Base-by-base conservation (phyloP, 306 rosid species). In the Medicago arabica region DNA sequence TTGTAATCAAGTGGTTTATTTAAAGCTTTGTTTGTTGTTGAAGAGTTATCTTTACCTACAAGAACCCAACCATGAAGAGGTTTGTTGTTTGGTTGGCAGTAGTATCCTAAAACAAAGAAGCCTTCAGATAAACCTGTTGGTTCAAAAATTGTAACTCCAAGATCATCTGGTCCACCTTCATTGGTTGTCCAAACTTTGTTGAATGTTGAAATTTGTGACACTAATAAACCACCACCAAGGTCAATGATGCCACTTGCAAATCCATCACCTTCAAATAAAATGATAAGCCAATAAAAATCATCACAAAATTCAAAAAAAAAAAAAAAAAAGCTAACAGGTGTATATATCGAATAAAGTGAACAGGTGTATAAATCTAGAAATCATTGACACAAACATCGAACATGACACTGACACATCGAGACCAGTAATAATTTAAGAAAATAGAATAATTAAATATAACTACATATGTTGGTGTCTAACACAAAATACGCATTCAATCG, bases 81-180 rank as follows among this genome's bases (percentile, higher is more conserved):
- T 66, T 67, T 85, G 72, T 83, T 90, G 80, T 93, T 93, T 0
- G 87, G 81, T 71, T 90, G 97, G 76, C 87, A 71, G 17, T 90
- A 91, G 80, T 78, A 79, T 18, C 93, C 93, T 16, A 93, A 75
- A 78, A 81, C 80, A 12, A 57, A 83, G 82, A 93, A 90, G 8
- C 88, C 98, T 15, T 86, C 72, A 7, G 97, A 84, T 53, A 90
- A 36, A 8, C 68, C 75, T 11, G 81, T 75, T 31, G 98, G 98
- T 47, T 93, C 98, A 50, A 77, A 93, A 80, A 93, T 87, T 7
- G 90, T 83, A 3, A 85, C 93, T 4, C 98, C 98, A 5, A 58
- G 66, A 72, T 93, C 69, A 18, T 62, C 88, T 40, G 91, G 85
- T 44, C 97, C 98, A 16, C 97, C 97, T 80, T 88, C 91, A 43